Percentiles rank a stretch among this genome's conserved stretches.
Conservation (phyloP, 2,329 filamentous ascomycete genomes). For the Trichophyton verrucosum region DNA sequence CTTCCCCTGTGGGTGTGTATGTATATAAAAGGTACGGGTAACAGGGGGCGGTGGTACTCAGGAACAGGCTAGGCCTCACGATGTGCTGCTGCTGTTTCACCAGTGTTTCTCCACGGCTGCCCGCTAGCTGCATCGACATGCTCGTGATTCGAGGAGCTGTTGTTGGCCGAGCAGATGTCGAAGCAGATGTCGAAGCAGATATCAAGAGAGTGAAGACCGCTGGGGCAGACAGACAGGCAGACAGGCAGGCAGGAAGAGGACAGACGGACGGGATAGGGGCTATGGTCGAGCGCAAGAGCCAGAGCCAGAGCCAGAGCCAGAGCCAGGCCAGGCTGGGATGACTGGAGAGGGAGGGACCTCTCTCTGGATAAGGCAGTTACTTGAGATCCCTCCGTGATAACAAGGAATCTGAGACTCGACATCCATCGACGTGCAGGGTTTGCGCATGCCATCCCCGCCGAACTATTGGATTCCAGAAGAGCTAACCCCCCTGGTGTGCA, state of each 20-base stretch:
- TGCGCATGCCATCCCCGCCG: slow-evolving; percentile 2
- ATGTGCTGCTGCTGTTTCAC: neutral
- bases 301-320: no score
- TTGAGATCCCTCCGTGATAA: neutral
- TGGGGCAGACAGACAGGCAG: no score
- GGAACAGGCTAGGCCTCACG: neutral
- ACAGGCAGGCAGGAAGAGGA: neutral
- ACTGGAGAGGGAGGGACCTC: neutral
- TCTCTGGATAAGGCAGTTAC: neutral
- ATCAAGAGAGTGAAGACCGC: no score
- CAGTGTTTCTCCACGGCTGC: neutral
- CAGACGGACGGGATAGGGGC: neutral
- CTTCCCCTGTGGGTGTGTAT: neutral
- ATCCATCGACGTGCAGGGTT: neutral
- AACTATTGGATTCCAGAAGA: slow-evolving; percentile 4
- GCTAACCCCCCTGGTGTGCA: neutral
- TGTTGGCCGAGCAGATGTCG: neutral
- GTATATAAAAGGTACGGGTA: neutral
- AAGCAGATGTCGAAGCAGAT: neutral
- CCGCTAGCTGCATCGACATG: neutral
- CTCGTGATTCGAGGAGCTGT: neutral
- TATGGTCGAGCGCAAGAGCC: no score
- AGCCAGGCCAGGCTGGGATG: neutral
- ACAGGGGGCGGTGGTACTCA: neutral
- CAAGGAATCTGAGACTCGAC: slow-evolving; percentile 3